Percentiles rank a stretch among this genome's conserved stretches.
phyloP scores from a whole-genome alignment of 495 filamentous ascomycete genomes.

The Neurospora sp. region DNA sequence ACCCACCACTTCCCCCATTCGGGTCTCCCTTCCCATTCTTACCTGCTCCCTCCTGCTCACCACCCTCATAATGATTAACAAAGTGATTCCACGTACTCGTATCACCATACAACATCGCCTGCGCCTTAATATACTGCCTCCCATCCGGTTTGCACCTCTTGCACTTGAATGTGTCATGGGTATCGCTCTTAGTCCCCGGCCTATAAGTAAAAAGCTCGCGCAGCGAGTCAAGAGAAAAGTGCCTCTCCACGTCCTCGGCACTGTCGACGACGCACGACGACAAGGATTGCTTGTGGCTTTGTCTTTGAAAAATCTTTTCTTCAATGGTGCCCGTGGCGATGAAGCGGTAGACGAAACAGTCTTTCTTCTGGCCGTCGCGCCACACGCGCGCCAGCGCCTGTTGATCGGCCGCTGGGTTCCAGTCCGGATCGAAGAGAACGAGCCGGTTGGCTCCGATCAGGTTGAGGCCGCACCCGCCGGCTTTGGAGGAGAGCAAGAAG shows the following conservation, averaged over 20 bases:
- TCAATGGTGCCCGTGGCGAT: constrained; percentile 97
- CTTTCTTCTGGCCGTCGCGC: constrained; percentile 98
- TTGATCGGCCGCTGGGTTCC: constrained; percentile 98
- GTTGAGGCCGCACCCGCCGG: constrained; percentile 94
- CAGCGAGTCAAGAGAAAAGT: constrained; percentile 83
- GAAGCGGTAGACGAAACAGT: constrained; percentile 98
- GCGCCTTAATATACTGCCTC: constrained; percentile 75
- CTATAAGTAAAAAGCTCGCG: constrained; percentile 91
- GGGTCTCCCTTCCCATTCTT: not conserved
- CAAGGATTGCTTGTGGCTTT: constrained; percentile 94
- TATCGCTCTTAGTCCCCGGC: constrained; percentile 75
- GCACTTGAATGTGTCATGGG: constrained; percentile 98
- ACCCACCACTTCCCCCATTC: constrained; percentile 19
- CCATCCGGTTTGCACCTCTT: constrained; percentile 87
- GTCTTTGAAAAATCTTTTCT: constrained; percentile 98
- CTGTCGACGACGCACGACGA: constrained; percentile 97
- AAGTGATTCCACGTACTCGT: constrained; percentile 99
- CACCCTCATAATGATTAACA: constrained; percentile 45
- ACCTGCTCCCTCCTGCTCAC: not conserved
- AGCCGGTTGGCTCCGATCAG: constrained; percentile 95
- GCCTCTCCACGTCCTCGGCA: constrained; percentile 91
- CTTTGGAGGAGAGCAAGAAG: constrained; percentile 92
- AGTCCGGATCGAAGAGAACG: constrained; percentile 96
- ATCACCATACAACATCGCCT: constrained; percentile 92
- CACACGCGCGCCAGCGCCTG: constrained; percentile 95